Base-by-base conservation (phyloP, 2,329 filamentous ascomycete species). In the Exophiala bonariae region DNA sequence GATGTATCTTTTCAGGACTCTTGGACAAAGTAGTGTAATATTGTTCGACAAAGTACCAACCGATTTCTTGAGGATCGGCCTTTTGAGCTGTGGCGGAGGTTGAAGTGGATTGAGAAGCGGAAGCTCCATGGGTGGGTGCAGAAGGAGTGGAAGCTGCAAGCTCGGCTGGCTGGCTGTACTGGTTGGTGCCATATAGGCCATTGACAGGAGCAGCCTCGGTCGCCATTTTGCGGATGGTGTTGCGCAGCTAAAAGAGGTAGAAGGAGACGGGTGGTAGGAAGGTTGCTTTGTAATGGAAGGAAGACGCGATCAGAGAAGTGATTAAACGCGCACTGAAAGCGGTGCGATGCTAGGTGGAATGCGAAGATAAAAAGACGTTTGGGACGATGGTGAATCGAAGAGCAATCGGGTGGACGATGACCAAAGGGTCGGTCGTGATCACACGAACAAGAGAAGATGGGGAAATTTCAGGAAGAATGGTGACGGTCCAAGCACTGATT, bases 41-140 rank as follows among this genome's bases (percentile, higher is more conserved):
- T 72, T 96, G 90, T 80, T 97, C 91, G 49, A 99, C 93, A 61
- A 99, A 99, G 76, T 92, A 97, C 93, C 93, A 99, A 71, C 90
- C 93, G 59, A 99, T 90, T 75, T 97, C 77, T 96, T 96, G 61
- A 75, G 76, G 54, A 82, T 79, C 50, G 13, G 60, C 49, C 47
- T 58, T 56, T 34, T 77, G 73, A 18, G 63, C 41, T 37, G 58
- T 44, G 22, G 49, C 44, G 11, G 54, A 54, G 22, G 57, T 47
- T 23, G 51, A 51, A 13, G 55, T 57, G 48, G 55, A 55, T 32
- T 59, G 57, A 41, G 55, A 58, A 14, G 50, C 54, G 33, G 56
- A 54, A 14, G 56, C 20, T 19, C 43, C 44, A 44, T 58, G 57
- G 38, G 39, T 34, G 17, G 54, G 42, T 17, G 44, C 44, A 51